Conservation (phyloP, 371 early-diverging fungal species). For the Dinochytrium kinnereticum region DNA sequence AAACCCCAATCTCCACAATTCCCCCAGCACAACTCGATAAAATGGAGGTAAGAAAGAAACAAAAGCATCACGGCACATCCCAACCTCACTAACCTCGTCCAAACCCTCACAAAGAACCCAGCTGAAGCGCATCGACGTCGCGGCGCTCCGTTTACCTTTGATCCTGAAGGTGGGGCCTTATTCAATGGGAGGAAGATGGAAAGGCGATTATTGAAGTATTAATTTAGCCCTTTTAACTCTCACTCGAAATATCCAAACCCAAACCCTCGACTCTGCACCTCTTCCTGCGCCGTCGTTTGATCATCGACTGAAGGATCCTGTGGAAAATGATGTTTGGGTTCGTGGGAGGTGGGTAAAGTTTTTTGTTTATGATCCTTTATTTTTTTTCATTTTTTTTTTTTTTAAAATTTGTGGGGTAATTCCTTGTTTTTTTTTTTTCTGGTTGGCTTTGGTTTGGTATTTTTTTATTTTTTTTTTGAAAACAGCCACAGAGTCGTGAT, state of each 20-base stretch:
- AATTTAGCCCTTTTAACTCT: slow-evolving; percentile 11
- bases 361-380: neutral
- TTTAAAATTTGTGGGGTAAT: too few species aligned
- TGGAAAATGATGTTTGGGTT: slow-evolving; percentile 29
- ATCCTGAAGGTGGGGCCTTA: slow-evolving; percentile 23
- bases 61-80: too few species aligned
- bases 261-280: slow-evolving; percentile 10
- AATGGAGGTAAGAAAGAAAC: slow-evolving; percentile 34
- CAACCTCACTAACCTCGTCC: neutral
- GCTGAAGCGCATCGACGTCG: slow-evolving; percentile 45
- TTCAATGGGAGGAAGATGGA: neutral
- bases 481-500: slow-evolving; percentile 46
- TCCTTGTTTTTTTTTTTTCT: too few species aligned
- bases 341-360: too few species aligned
- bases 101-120: slow-evolving; percentile 36
- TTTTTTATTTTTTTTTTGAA: neutral
- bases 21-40: slow-evolving; percentile 37
- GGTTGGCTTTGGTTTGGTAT: too few species aligned
- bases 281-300: slow-evolving; percentile 7
- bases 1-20: too few species aligned
- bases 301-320: slow-evolving; percentile 49
- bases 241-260: slow-evolving; percentile 1
- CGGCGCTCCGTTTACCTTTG: slow-evolving; percentile 60
- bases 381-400: too few species aligned
- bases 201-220: neutral